Conservation (phyloP, 2,329 filamentous ascomycete species). For the Paracamarosporium sp. region DNA sequence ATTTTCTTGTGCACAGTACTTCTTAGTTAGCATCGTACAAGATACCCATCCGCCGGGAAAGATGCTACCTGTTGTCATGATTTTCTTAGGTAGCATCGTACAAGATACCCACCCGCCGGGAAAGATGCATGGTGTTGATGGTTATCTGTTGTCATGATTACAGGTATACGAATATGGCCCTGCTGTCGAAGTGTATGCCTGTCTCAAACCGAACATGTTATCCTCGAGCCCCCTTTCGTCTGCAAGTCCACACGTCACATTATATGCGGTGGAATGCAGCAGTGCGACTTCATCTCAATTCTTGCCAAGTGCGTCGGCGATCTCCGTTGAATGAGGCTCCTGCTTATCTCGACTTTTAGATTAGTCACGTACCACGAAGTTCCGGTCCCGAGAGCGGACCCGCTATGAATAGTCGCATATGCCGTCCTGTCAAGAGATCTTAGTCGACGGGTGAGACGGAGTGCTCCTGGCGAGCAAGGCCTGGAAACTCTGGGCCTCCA, state of each 20-base stretch:
- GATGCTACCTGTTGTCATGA: no score
- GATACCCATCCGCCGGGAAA: not conserved
- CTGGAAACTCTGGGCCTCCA: not conserved
- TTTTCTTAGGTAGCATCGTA: not conserved
- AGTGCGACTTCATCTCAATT: not conserved
- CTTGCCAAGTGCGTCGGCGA: not conserved
- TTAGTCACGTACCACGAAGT: not conserved
- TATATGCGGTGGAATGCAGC: no score
- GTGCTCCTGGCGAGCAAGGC: not conserved
- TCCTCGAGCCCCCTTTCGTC: not conserved
- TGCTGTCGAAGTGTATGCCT: not conserved
- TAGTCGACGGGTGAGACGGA: not conserved
- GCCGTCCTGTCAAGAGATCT: not conserved
- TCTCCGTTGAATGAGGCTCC: not conserved
- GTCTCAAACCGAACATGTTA: not conserved
- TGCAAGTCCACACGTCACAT: not conserved
- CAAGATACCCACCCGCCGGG: not conserved
- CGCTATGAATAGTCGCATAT: not conserved
- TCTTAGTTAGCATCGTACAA: no score
- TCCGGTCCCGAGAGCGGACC: not conserved
- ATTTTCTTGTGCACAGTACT: no score
- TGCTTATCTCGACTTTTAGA: not conserved
- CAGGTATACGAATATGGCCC: no score
- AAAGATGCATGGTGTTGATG: not conserved
- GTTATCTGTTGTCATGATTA: no score